A percentile compares a stretch with the other conserved stretches of the same genome.
These are phyloP conservation scores for Capronia epimyces DNA, from an alignment of 2,329 filamentous ascomycete species.

Conservation along the genomic window DNA sequence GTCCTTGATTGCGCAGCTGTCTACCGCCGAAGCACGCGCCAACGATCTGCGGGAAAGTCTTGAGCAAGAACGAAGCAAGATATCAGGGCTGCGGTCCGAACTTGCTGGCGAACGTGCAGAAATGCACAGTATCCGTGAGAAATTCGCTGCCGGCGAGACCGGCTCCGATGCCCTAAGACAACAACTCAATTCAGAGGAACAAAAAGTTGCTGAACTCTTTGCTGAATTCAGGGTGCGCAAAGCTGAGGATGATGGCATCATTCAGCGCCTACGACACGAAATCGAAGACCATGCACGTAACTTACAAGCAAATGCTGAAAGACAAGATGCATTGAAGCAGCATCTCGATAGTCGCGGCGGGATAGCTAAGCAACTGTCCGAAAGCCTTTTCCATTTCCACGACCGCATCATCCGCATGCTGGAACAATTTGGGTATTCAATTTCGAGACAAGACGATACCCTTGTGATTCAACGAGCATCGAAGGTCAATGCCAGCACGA, in stretches of 20 bases:
- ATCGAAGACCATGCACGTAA: slow-evolving; percentile 64
- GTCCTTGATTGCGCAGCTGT: slow-evolving; percentile 45
- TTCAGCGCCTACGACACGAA: slow-evolving; percentile 71
- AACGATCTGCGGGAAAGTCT: slow-evolving; percentile 53
- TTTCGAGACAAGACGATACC: slow-evolving; percentile 65
- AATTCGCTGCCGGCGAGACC: slow-evolving; percentile 75
- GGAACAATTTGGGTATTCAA: slow-evolving; percentile 77
- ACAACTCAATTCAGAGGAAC: slow-evolving; percentile 69
- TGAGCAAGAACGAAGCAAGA: slow-evolving; percentile 44
- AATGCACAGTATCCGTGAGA: slow-evolving; percentile 61
- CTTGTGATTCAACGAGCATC: slow-evolving; percentile 71
- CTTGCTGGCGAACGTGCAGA: slow-evolving; percentile 64
- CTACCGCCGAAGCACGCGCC: slow-evolving; percentile 48
- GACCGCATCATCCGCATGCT: slow-evolving; percentile 77
- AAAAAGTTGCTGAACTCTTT: slow-evolving; percentile 61
- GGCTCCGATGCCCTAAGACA: slow-evolving; percentile 73
- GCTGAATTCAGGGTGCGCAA: slow-evolving; percentile 64
- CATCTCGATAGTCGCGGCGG: slow-evolving; percentile 65
- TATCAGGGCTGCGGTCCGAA: slow-evolving; percentile 45
- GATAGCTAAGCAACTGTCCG: slow-evolving; percentile 76
- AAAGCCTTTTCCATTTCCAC: slow-evolving; percentile 75
- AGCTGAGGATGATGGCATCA: slow-evolving; percentile 67
- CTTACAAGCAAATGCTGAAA: slow-evolving; percentile 28
- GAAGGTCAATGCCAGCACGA: slow-evolving; percentile 48
- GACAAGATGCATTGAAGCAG: slow-evolving; percentile 37